Evolutionary conservation across 495 filamentous ascomycete species (phyloP), one percentile per base, ranked within the genome.

Genomic region (Penicillium paxilli): DNA sequence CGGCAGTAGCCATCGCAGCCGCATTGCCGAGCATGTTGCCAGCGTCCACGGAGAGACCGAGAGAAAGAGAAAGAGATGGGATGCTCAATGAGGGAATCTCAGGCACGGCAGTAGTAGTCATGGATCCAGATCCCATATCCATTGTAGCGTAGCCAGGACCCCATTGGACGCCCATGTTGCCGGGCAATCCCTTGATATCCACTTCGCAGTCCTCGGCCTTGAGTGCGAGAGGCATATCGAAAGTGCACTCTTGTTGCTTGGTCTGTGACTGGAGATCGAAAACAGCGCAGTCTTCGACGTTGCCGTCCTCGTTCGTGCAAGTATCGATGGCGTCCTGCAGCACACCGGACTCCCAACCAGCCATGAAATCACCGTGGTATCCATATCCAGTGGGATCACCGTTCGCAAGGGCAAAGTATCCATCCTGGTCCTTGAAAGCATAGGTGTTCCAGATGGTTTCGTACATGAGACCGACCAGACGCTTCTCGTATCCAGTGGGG

Each of bases 371-470:
- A 24, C 81, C 91, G 59, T 96, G 91, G 60, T 91, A 91, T 16
- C 89, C 90, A 51, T 77, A 92, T 35, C 91, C 91, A 51, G 85
- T 86, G 17, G 84, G 82, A 60, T 98, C 93, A 51, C 91, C 92
- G 57, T 92, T 91, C 12, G 90, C 76, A 33, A 96, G 71, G n/a
- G 92, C 76, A 58, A 96, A 96, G 44, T 85, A 66, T 42, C 93
- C 93, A 7, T 78, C 68, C 37, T 79, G 64, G 20, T 83, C 86
- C 12, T 72, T 73, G 70, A 92, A 96, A 2, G 72, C 79, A 45
- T 84, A 71, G 7, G 91, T 94, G 59, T 85, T 72, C 84, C 87
- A 96, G 63, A 96, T 96, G 5, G 87, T 92, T 71, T 98, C 93
- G 64, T 79, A 96, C 68, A 96, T 87, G 9, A 97, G 78, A 28